Conservation (phyloP, 2,329 filamentous ascomycete genomes). For the Coniochaeta pulveracea region DNA sequence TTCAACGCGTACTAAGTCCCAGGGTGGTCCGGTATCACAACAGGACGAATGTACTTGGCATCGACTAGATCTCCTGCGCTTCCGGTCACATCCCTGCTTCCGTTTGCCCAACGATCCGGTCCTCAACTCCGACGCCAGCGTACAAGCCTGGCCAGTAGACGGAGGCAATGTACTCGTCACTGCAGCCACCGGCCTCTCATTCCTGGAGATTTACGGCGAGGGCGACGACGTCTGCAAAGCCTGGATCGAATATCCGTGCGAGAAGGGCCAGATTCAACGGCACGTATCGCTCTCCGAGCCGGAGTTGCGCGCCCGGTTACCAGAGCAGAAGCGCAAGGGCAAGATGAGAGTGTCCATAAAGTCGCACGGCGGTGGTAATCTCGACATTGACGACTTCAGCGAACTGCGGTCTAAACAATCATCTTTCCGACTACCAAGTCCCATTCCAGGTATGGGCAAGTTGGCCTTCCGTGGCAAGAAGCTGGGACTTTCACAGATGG, state of each 20-base stretch:
- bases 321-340: constrained; percentile 60
- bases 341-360: constrained; percentile 64
- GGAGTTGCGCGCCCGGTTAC: constrained; percentile 60
- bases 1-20: constrained; percentile 75
- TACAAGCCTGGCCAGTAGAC: constrained; percentile 81
- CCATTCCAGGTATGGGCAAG: constrained; percentile 39
- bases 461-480: constrained; percentile 65
- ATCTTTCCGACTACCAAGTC: constrained; percentile 59
- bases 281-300: constrained; percentile 66
- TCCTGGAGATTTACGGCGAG: constrained; percentile 70
- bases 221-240: constrained; percentile 70
- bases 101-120: constrained; percentile 64
- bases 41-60: constrained; percentile 89
- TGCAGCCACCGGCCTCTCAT: constrained; percentile 71
- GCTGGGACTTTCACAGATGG: constrained; percentile 61
- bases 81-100: constrained; percentile 86
- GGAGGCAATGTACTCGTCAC: constrained; percentile 65
- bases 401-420: constrained; percentile 60
- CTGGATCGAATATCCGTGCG: constrained; percentile 70
- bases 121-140: constrained; percentile 55
- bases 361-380: constrained; percentile 62
- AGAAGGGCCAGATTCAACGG: constrained; percentile 51
- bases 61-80: constrained; percentile 75
- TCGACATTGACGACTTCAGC: constrained; percentile 68
- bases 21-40: constrained; percentile 62